These are phyloP conservation scores for Pseudogymnoascus sp. DNA, from an alignment of 2,329 filamentous ascomycete species.

Conservation along the genomic window DNA sequence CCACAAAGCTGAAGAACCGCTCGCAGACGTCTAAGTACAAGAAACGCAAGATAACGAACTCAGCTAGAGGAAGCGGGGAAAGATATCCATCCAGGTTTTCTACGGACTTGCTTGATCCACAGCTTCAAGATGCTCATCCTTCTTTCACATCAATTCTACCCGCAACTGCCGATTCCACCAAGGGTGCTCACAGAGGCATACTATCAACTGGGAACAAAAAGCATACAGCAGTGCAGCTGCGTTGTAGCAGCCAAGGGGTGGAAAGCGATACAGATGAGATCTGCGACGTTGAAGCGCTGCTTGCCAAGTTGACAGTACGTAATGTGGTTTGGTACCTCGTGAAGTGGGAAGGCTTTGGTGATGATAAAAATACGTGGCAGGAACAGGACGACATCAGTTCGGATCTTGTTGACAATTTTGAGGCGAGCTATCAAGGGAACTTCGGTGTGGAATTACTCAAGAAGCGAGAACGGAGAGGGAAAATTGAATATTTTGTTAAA, in stretches of 20 bases:
- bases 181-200: not conserved
- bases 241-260: not conserved
- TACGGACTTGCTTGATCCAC: conserved; percentile 17
- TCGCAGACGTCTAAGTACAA: conserved; percentile 15
- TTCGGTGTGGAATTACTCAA: conserved; percentile 15
- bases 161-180: conserved; percentile 10
- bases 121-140: conserved; percentile 17
- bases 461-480: conserved; percentile 14
- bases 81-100: conserved; percentile 12
- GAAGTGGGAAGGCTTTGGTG: conserved; percentile 20
- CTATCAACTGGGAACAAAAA: not conserved
- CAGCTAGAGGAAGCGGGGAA: too few relatives aligned
- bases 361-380: conserved; percentile 19
- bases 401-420: conserved; percentile 15
- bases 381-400: conserved; percentile 16
- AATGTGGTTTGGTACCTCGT: conserved; percentile 20
- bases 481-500: conserved; percentile 16
- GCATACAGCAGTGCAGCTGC: not conserved
- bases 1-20: conserved; percentile 19
- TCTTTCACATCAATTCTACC: conserved; percentile 12
- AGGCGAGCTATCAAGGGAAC: conserved; percentile 18
- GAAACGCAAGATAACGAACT: conserved; percentile 11
- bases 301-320: conserved; percentile 19
- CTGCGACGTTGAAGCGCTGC: conserved; percentile 19
- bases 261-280: conserved; percentile 11